Evolutionary conservation across 139 green algal species (phyloP), one percentile per base, ranked within the genome.

Genomic region (Nannochloris sp.): DNA sequence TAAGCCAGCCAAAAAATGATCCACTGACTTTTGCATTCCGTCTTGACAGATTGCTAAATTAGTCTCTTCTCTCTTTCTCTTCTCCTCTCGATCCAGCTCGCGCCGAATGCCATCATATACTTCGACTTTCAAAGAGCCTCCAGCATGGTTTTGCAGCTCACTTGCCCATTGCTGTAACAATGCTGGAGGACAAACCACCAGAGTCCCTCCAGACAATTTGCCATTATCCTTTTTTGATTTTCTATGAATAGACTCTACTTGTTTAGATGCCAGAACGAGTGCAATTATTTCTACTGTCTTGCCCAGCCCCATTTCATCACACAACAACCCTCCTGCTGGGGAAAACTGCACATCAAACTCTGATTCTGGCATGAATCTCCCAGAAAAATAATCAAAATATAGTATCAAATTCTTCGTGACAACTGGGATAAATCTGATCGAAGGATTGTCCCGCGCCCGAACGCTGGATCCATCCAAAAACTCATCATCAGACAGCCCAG

Each of bases 111-210:
- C 85, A 40, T 90, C 81, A 62, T 91, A 89, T 29, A 73, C 62
- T 67, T 80, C 74, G 40, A 92, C 79, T 29, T 56, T 61, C n/a
- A 77, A 66, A 2, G 51, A 48, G 43, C 66, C 73, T 4, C 16
- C 43, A 37, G 82, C 61, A 69, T 87, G 85, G 49, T 33, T 51
- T 40, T 64, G 37, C 16, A 76, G 77, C 60, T 90, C 83, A 3
- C 49, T 59, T 20, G 74, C 51, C 82, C 84, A 91, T 62, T 91
- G 84, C 2, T 82, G 82, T 66, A 89, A 77, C 59, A 91, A 67
- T 5, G 73, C 84, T 43, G 88, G 80, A 1, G 75, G 63, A 51
- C 81, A 88, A 49, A 91, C 76, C 44, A 82, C 70, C 49, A 90
- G 76, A 33, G 82, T 87, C 40, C 66, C 73, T 14, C 29, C 30